phyloP scores from a whole-genome alignment of 2,329 filamentous ascomycete species.

The Parascedosporium putredinis region DNA sequence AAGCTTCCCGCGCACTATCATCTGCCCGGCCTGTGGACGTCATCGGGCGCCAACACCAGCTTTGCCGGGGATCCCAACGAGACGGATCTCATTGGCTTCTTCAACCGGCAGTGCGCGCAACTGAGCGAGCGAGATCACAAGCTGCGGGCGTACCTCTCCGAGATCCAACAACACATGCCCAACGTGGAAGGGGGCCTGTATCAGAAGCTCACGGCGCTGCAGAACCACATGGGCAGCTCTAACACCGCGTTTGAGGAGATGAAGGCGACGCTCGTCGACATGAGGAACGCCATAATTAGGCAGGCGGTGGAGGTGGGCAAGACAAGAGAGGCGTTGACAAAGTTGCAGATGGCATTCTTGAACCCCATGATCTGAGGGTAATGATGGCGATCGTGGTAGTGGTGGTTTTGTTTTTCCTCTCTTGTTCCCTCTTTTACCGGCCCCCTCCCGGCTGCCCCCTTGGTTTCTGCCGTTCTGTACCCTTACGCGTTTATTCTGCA shows the following conservation, averaged over 20 bases:
- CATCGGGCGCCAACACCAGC: constrained; percentile 21
- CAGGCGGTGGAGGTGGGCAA: constrained; percentile 33
- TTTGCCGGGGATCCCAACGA: constrained; percentile 26
- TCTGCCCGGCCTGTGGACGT: constrained; percentile 30
- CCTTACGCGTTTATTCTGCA: neutral
- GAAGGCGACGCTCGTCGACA: constrained; percentile 24
- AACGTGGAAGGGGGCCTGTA: constrained; percentile 36
- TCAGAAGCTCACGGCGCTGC: constrained; percentile 19
- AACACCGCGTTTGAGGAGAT: constrained; percentile 22
- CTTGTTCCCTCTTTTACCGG: neutral
- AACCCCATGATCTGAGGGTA: constrained; percentile 4
- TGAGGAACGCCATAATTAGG: constrained; percentile 28
- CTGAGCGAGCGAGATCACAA: constrained; percentile 32
- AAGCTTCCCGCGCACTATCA: constrained; percentile 54
- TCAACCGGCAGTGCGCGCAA: constrained; percentile 32
- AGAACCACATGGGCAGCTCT: constrained; percentile 13
- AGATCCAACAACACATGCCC: constrained; percentile 37
- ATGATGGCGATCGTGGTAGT: too few relatives aligned
- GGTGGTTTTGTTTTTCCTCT: neutral
- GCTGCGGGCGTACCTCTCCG: constrained; percentile 32
- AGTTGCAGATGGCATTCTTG: constrained; percentile 29
- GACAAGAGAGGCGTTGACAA: constrained; percentile 29
- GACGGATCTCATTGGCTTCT: constrained; percentile 33
- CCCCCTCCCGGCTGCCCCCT: too few relatives aligned
- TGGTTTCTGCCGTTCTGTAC: neutral